phyloP scores from a whole-genome alignment of 2,329 filamentous ascomycete genomes.

The Verticillium albo-atrum region DNA sequence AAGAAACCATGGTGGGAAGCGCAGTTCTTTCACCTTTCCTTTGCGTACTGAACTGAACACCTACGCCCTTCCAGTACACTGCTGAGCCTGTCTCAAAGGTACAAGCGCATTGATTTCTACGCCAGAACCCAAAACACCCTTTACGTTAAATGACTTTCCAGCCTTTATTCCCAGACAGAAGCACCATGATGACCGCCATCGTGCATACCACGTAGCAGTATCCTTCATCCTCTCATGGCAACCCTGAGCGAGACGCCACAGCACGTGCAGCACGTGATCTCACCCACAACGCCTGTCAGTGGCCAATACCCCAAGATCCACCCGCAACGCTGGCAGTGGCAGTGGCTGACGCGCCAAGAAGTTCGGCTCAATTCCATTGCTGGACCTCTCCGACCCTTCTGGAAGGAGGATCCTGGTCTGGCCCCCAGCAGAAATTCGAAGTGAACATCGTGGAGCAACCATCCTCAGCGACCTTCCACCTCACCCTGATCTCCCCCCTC shows the following conservation, averaged over 20 bases:
- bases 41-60: no score
- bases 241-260: neutral
- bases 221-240: neutral
- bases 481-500: constrained; percentile 29
- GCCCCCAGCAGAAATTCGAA: constrained; percentile 1
- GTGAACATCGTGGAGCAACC: constrained; percentile 2
- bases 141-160: no score
- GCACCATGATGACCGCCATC: no score
- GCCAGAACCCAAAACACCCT: no score
- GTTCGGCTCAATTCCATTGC: neutral
- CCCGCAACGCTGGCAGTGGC: neutral
- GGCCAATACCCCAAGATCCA: neutral
- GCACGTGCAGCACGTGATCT: neutral
- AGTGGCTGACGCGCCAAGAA: neutral
- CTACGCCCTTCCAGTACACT: no score
- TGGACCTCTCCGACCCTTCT: constrained; percentile 3
- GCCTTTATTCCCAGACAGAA: no score
- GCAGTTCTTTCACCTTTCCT: no score
- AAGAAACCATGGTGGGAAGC: no score
- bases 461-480: constrained; percentile 2
- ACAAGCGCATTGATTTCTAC: no score
- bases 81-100: no score
- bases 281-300: neutral
- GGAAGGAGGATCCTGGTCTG: neutral
- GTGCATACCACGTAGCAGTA: neutral